These are phyloP conservation scores for Colletotrichum paranaense DNA, from an alignment of 2,329 filamentous ascomycete genomes.

Conservation along the genomic window DNA sequence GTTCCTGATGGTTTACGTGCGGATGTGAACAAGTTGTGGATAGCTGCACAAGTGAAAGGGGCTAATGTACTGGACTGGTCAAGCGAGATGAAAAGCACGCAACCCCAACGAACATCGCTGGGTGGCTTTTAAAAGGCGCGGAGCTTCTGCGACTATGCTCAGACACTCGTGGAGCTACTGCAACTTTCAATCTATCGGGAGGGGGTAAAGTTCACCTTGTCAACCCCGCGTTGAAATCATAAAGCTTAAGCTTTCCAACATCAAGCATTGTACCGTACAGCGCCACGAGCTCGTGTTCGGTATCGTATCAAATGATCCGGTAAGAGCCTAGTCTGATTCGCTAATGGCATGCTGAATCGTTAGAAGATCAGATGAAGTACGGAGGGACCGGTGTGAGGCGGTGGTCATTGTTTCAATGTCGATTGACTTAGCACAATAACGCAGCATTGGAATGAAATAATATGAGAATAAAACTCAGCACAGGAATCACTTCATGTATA, in stretches of 20 bases:
- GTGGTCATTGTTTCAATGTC: no score
- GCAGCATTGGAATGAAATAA: no score
- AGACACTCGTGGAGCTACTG: background rate
- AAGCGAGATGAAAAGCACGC: no score
- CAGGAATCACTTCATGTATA: no score
- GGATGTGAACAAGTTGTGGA: background rate
- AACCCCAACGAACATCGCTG: background rate
- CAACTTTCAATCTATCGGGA: background rate
- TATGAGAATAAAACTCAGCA: no score
- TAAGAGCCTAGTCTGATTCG: background rate
- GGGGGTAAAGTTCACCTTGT: background rate
- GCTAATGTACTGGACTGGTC: no score
- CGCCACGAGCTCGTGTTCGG: background rate
- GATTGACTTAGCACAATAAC: no score
- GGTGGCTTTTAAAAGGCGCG: background rate
- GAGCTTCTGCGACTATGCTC: background rate
- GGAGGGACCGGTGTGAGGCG: no score
- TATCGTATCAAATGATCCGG: background rate
- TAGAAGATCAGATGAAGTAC: background rate
- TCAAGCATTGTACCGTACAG: background rate
- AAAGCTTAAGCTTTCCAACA: background rate
- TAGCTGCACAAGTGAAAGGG: background rate
- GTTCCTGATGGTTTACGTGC: background rate
- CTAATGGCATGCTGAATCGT: background rate
- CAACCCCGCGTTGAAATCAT: background rate